Evolutionary conservation across 1,139 yeast genomes (phyloP), one percentile per base, ranked within the genome.

Genomic region (Magnusiomyces paraingens): DNA sequence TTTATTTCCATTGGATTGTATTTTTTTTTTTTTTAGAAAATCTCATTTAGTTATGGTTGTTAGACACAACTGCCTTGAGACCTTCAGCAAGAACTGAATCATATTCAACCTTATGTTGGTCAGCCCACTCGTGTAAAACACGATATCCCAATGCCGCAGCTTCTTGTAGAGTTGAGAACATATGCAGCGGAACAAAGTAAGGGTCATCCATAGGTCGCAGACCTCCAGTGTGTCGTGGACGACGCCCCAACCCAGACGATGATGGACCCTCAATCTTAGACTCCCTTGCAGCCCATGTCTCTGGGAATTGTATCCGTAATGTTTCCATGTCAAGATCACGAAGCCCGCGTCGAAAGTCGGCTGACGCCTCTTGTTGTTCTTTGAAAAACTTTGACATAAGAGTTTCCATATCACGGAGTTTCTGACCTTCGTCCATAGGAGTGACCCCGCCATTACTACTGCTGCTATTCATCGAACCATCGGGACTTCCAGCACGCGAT

Each of bases 121-220:
- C 64, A 8, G 71, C 67, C 74, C 74, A 72, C 54, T 72, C 75
- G 29, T 59, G 60, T 11, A 67, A 55, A 35, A 70, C 54, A 6
- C 63, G 56, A 51, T 65, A 67, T 3, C 70, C 73, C 51, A 73
- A 66, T 3, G 76, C 75, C 1, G 75, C 71, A 0, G 70, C 76
- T 50, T 74, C 77, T 47, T 71, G 73, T 5, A 72, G 55, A 2
- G 71, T 57, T n/a, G 75, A 66, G 55, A 63, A 70, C 32, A 62
- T 62, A 47, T 71, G 74, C 47, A 73, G 59, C 1, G 77, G 77
- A 47, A 73, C 57, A 40, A 59, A 64, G 53, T 62, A 74, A 15
- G 63, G 61, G 55, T 73, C 74, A 35, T 62, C 64, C 38, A 64
- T 50, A 1, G 76, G 76, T 38, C 73, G 59, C 40, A 64, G 63